Percentiles rank a stretch among this genome's conserved stretches.
Evolutionary conservation across 345 rosid genomes (phyloP).

Genomic region (Gossypioides kirkii): DNA sequence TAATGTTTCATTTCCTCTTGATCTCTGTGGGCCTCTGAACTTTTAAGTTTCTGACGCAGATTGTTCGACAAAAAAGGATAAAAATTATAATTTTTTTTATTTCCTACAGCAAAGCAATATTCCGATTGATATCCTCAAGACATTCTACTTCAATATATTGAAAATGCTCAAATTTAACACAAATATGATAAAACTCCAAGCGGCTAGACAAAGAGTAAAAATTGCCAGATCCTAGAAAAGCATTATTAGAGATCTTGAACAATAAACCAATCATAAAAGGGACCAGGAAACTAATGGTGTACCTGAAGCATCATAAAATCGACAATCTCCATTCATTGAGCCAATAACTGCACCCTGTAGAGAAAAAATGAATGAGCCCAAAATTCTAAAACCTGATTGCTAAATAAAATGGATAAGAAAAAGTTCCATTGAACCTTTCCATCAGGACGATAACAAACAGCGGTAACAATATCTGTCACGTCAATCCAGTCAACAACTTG

Average conservation of each 20-base stretch:
- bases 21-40: neutral
- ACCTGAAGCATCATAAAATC: conserved; percentile 39
- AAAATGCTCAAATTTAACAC: neutral
- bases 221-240: neutral
- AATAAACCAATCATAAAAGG: neutral
- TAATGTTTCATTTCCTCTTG: conserved; percentile 3
- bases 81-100: neutral
- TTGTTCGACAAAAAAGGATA: neutral
- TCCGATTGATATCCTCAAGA: neutral
- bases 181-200: neutral
- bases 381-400: neutral
- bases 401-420: neutral
- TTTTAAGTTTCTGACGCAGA: neutral
- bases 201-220: neutral
- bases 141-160: neutral
- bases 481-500: conserved; percentile 47
- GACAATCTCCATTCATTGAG: conserved; percentile 35
- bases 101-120: neutral
- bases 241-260: neutral
- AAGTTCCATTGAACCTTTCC: conserved; percentile 33
- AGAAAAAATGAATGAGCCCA: neutral
- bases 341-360: conserved; percentile 35
- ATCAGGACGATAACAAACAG: conserved; percentile 39
- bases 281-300: neutral
- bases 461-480: conserved; percentile 38